phyloP scores from a whole-genome alignment of 352 stramenopile species.

The Peronospora belbahrii region DNA sequence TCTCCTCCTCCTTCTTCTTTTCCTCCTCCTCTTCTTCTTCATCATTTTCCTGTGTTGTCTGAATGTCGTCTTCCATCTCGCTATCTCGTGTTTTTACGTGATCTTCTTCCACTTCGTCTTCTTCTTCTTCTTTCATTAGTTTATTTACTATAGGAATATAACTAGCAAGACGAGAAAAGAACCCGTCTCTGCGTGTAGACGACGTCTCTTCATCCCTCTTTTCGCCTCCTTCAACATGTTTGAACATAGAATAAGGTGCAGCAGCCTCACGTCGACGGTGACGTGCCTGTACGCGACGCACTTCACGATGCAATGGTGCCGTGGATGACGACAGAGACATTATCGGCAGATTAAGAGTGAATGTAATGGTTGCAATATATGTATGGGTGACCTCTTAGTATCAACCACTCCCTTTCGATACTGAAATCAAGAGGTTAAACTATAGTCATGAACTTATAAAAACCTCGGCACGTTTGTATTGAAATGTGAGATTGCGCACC shows the following conservation, averaged over 20 bases:
- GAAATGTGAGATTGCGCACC: too few species aligned
- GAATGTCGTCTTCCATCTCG: conserved; percentile 8
- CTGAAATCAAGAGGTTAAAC: too few species aligned
- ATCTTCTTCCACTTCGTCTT: not conserved
- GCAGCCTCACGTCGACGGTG: conserved; percentile 32
- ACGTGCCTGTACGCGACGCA: conserved; percentile 17
- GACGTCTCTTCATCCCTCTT: conserved; percentile 6
- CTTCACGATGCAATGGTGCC: conserved; percentile 14
- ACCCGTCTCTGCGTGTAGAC: conserved; percentile 8
- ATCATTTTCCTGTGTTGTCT: conserved; percentile 24
- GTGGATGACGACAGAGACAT: conserved; percentile 22
- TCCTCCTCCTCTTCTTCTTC: conserved; percentile 17
- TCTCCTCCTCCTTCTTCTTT: conserved; percentile 9
- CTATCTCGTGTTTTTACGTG: conserved; percentile 1
- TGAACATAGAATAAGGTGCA: conserved; percentile 27
- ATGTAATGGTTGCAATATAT: too few species aligned
- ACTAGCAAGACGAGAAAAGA: conserved; percentile 57
- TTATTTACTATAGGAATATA: conserved; percentile 61
- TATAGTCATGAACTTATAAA: too few species aligned
- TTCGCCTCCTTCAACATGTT: conserved; percentile 15
- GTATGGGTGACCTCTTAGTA: too few species aligned
- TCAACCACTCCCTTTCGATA: too few species aligned
- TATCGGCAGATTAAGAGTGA: too few species aligned
- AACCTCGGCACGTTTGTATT: too few species aligned
- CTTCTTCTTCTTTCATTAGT: conserved; percentile 31